phyloP scores from a whole-genome alignment of 2,329 filamentous ascomycete genomes.

The Xylariaceae sp. region DNA sequence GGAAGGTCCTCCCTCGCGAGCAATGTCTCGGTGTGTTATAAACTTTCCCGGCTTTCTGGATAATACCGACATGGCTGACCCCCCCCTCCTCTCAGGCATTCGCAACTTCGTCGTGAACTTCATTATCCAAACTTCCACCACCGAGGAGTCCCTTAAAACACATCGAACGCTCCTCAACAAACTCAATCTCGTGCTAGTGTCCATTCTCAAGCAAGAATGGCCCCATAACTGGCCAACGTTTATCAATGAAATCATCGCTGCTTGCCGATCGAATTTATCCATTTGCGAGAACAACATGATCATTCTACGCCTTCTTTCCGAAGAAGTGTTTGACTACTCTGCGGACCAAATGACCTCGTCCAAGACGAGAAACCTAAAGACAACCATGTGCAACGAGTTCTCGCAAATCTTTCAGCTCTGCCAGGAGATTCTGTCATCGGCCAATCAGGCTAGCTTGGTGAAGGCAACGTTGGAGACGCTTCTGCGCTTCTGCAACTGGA shows the following conservation, averaged over 20 bases:
- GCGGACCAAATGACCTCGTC: slow-evolving; percentile 98
- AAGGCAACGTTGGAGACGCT: slow-evolving; percentile 96
- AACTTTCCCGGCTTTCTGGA: not conserved
- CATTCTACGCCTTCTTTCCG: slow-evolving; percentile 87
- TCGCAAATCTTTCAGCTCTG: slow-evolving; percentile 97
- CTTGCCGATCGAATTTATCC: slow-evolving; percentile 89
- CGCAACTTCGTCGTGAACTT: slow-evolving; percentile 99
- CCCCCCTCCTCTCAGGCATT: slow-evolving; percentile 58
- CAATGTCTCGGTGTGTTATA: slow-evolving; percentile 74
- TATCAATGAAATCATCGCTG: slow-evolving; percentile 98
- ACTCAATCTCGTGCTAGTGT: slow-evolving; percentile 94
- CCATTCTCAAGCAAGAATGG: slow-evolving; percentile 98
- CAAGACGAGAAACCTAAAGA: slow-evolving; percentile 94
- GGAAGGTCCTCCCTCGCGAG: slow-evolving; percentile 94
- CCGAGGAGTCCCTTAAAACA: slow-evolving; percentile 77
- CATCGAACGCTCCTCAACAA: slow-evolving; percentile 95
- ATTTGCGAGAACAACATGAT: slow-evolving; percentile 99
- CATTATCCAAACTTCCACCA: slow-evolving; percentile 88
- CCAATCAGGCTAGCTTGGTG: slow-evolving; percentile 80
- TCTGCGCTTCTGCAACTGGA: slow-evolving; percentile 97
- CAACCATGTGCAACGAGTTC: slow-evolving; percentile 98
- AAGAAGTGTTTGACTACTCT: slow-evolving; percentile 98
- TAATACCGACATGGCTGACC: slow-evolving; percentile 15
- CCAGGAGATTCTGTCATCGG: slow-evolving; percentile 87
- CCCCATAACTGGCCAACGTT: slow-evolving; percentile 99